A percentile compares a stretch with the other conserved stretches of the same genome.
These are phyloP conservation scores for Osmanthus fragrans DNA, from an alignment of 257 asterid species.

Conservation along the genomic window DNA sequence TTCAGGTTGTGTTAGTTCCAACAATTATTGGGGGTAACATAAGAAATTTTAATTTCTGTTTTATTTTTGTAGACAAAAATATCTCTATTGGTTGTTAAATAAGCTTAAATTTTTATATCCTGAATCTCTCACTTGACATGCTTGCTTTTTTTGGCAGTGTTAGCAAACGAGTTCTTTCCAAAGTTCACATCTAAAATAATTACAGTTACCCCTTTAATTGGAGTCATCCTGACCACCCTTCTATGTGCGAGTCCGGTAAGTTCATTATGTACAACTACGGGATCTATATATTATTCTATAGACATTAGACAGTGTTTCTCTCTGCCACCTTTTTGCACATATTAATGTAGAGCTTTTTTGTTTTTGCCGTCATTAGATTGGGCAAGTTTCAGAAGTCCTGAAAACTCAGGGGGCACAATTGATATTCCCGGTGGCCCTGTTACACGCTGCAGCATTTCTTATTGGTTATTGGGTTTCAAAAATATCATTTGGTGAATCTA, in stretches of 20 bases:
- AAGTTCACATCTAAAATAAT: slow-evolving; percentile 84
- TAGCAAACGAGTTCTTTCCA: slow-evolving; percentile 82
- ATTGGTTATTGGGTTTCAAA: slow-evolving; percentile 86
- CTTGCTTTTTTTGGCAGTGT: slow-evolving; percentile 56
- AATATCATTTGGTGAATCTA: slow-evolving; percentile 88
- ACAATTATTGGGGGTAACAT: slow-evolving; percentile 89
- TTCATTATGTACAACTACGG: slow-evolving; percentile 18
- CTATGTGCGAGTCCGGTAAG: slow-evolving; percentile 99
- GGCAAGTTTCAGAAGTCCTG: slow-evolving; percentile 91
- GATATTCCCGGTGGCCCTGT: slow-evolving; percentile 72
- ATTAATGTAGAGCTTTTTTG: neutral
- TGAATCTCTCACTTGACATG: slow-evolving; percentile 8
- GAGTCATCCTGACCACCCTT: slow-evolving; percentile 89
- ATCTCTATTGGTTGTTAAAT: neutral
- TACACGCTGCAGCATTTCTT: slow-evolving; percentile 87
- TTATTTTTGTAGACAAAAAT: slow-evolving; percentile 3
- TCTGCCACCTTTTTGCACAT: neutral
- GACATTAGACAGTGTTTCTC: neutral
- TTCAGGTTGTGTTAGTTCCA: slow-evolving; percentile 94
- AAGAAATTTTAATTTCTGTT: slow-evolving; percentile 16
- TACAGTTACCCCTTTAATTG: slow-evolving; percentile 78
- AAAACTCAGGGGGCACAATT: slow-evolving; percentile 89
- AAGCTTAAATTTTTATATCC: slow-evolving; percentile 12
- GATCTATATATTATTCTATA: neutral
- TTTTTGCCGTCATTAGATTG: slow-evolving; percentile 56